Percentiles rank a stretch among this genome's conserved stretches.
Evolutionary conservation across 2,329 filamentous ascomycete genomes (phyloP).

Genomic region (Fusarium hainanense): DNA sequence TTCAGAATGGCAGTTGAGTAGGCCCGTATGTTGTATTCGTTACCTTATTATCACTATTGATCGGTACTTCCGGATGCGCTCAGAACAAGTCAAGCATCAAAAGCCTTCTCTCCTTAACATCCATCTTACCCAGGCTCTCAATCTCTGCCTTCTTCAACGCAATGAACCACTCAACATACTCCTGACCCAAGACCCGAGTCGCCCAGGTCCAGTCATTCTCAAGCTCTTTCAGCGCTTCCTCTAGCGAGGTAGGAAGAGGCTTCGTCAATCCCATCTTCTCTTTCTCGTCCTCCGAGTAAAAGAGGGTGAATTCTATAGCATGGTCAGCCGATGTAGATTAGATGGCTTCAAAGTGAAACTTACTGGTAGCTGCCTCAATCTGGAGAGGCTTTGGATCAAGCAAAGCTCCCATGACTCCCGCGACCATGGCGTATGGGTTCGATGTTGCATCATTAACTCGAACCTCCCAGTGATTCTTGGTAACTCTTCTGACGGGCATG

Average conservation of each 20-base stretch:
- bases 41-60: too few relatives aligned
- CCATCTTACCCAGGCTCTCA: neutral
- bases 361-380: neutral
- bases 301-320: neutral
- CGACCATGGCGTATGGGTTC: slow-evolving; percentile 9
- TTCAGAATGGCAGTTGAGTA: slow-evolving; percentile 7
- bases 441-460: slow-evolving; percentile 7
- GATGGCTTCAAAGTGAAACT: neutral
- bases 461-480: slow-evolving; percentile 14
- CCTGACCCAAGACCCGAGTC: neutral
- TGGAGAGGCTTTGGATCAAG: neutral
- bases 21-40: too few relatives aligned
- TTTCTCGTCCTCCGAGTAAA: slow-evolving; percentile 1
- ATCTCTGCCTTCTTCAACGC: slow-evolving; percentile 6
- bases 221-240: neutral
- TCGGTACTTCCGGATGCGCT: too few relatives aligned
- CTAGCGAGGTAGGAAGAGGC: neutral
- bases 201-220: slow-evolving; percentile 8
- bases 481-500: slow-evolving; percentile 14
- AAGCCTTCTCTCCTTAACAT: neutral
- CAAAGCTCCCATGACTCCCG: neutral
- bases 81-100: neutral
- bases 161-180: slow-evolving; percentile 19
- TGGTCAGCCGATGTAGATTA: neutral
- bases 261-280: neutral